Base-by-base conservation (phyloP, 495 filamentous ascomycete genomes). In the Penicillium lividum region DNA sequence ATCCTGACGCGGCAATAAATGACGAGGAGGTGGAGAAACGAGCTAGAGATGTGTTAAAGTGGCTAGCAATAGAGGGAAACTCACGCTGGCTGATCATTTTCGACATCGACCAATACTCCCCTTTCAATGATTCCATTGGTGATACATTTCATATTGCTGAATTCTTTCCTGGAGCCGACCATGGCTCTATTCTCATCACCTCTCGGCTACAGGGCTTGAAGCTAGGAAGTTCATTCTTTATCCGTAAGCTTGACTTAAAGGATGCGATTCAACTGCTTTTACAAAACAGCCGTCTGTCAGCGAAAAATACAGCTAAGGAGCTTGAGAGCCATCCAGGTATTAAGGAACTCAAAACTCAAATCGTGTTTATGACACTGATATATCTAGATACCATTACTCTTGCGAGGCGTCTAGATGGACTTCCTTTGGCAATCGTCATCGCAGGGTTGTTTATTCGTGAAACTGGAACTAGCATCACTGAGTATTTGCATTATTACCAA, bases 371-470 rank as follows among this genome's bases (percentile, higher is more conserved):
- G 30, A 54, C 45, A 49, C 64, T 69, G 36, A 71, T 34, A 46
- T 46, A 28, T 29, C n/a, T 55, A 71, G 66, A 65, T 57, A 31
- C 43, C 25, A 2, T 61, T 64, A 22, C 63, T 54, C 68, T 71
- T 44, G 44, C 48, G 0, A 61, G 30, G 45, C 55, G 63, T 55
- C 62, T 80, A 22, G 74, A 73, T 57, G 77, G 75, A 43, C 70
- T 79, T 10, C 70, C 74, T 42, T 63, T 80, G 7, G 77, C 75
- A 47, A 72, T 80, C 44, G 64, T 70, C 40, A 68, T 77, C 51
- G 77, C 75, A 5, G 77, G 67, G 33, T 65, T 77, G 7, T 80
- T 68, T 58, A 70, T 80, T 50, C 63, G 67, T 46, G 55, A 74
- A 51, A 74, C 66, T 48, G 68, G 69, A 53, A 70, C 70, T 9